These are phyloP conservation scores for Capillidium heterosporum DNA, from an alignment of 371 early-diverging fungal genomes.

Conservation along the genomic window DNA sequence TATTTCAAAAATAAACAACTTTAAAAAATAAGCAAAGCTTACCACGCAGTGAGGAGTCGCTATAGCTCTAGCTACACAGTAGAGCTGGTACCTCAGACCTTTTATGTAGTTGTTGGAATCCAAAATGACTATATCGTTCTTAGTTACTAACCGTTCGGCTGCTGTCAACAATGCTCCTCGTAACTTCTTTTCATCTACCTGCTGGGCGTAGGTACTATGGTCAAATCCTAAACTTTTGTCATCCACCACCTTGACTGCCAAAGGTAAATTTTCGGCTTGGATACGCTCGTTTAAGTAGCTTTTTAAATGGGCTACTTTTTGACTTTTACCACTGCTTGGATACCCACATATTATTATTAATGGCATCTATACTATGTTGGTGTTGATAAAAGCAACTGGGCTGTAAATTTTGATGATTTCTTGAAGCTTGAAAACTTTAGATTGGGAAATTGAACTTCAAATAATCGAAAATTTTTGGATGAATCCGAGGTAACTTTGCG, in stretches of 20 bases:
- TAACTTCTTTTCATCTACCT: constrained; percentile 70
- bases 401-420: too few species aligned
- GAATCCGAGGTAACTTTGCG: too few species aligned
- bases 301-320: background rate
- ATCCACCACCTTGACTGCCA: background rate
- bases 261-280: background rate
- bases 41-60: constrained; percentile 80
- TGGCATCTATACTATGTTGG: constrained; percentile 1
- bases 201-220: background rate
- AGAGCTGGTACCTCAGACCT: constrained; percentile 91
- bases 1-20: constrained; percentile 7
- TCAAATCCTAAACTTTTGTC: constrained; percentile 1
- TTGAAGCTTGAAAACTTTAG: too few species aligned
- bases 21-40: constrained; percentile 7
- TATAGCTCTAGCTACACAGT: constrained; percentile 73
- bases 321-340: constrained; percentile 3
- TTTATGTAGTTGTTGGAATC: constrained; percentile 95
- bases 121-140: constrained; percentile 71
- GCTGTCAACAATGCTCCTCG: constrained; percentile 78
- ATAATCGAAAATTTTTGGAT: too few species aligned
- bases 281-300: background rate
- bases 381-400: too few species aligned
- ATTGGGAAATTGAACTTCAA: too few species aligned
- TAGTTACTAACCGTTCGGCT: constrained; percentile 63
- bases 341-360: constrained; percentile 2